Evolutionary conservation across 805 yeast genomes (phyloP).

Genomic region (Ogataea angusta): DNA sequence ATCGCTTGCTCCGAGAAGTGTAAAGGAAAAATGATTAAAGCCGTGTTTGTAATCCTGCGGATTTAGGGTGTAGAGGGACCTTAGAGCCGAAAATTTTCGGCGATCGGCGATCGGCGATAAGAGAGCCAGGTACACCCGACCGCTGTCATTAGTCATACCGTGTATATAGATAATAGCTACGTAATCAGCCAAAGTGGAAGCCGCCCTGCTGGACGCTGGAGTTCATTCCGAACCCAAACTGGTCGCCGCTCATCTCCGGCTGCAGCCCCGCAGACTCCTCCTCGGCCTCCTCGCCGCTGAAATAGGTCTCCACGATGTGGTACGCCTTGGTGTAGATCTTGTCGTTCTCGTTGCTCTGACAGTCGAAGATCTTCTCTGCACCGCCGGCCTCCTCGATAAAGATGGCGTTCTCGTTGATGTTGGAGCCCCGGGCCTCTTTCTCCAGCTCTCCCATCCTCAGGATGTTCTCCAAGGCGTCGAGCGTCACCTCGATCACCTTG

Average conservation of each 20-base stretch:
- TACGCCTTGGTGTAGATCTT: slow-evolving; percentile 90
- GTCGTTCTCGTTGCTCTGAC: slow-evolving; percentile 89
- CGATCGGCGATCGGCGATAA: neutral
- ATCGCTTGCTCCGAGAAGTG: neutral
- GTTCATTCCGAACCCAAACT: slow-evolving; percentile 82
- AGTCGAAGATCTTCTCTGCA: slow-evolving; percentile 89
- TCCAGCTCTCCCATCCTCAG: slow-evolving; percentile 92
- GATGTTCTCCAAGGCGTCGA: slow-evolving; percentile 93
- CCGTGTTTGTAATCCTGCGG: neutral
- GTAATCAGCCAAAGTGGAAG: slow-evolving; percentile 42
- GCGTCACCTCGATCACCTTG: slow-evolving; percentile 88
- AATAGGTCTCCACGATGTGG: slow-evolving; percentile 85
- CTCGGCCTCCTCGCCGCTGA: slow-evolving; percentile 73
- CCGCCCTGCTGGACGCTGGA: slow-evolving; percentile 45
- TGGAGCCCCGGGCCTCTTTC: slow-evolving; percentile 67
- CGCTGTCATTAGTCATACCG: slow-evolving; percentile 1
- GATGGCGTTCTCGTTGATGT: slow-evolving; percentile 81
- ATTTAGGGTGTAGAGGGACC: neutral
- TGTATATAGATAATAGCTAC: slow-evolving; percentile 1
- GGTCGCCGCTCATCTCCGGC: slow-evolving; percentile 70
- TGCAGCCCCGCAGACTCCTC: slow-evolving; percentile 69
- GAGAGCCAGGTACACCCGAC: neutral
- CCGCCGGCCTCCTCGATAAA: slow-evolving; percentile 98
- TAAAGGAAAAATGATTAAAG: neutral
- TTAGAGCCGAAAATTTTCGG: neutral